These are phyloP conservation scores for Hymenoscyphus linearis DNA, from an alignment of 2,329 filamentous ascomycete genomes.

Conservation along the genomic window DNA sequence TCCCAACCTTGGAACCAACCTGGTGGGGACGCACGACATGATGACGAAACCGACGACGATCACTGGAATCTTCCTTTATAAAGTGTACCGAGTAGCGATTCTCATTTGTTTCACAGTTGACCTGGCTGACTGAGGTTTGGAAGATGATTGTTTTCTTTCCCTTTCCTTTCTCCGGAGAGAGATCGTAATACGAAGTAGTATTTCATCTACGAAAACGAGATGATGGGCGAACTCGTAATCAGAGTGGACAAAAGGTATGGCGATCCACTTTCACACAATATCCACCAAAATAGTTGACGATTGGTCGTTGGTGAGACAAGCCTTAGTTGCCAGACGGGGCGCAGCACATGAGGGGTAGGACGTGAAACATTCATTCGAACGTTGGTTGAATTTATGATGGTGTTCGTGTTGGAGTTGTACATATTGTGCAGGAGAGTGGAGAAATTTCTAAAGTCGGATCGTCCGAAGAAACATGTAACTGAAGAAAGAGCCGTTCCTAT, in stretches of 20 bases:
- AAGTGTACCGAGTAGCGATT: not conserved
- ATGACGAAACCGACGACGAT: not conserved
- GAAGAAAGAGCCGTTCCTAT: no score
- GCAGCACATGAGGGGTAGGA: not conserved
- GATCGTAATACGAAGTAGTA: no score
- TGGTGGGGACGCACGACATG: not conserved
- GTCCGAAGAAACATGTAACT: no score
- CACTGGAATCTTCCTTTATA: not conserved
- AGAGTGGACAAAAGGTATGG: not conserved
- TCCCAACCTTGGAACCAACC: not conserved
- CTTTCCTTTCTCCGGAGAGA: not conserved
- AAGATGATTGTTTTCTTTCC: no score
- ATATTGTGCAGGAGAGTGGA: no score
- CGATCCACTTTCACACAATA: slow-evolving; percentile 9
- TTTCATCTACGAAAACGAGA: not conserved
- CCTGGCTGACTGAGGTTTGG: no score
- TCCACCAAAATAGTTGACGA: slow-evolving; percentile 27
- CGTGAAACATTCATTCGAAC: not conserved
- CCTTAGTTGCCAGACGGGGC: not conserved
- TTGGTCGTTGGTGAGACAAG: slow-evolving; percentile 2
- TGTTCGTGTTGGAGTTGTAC: not conserved
- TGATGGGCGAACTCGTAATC: not conserved
- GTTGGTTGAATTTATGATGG: not conserved
- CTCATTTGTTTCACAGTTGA: not conserved
- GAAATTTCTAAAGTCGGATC: no score